Conservation (phyloP, 2,329 filamentous ascomycete species). For the Trichothecium roseum region DNA sequence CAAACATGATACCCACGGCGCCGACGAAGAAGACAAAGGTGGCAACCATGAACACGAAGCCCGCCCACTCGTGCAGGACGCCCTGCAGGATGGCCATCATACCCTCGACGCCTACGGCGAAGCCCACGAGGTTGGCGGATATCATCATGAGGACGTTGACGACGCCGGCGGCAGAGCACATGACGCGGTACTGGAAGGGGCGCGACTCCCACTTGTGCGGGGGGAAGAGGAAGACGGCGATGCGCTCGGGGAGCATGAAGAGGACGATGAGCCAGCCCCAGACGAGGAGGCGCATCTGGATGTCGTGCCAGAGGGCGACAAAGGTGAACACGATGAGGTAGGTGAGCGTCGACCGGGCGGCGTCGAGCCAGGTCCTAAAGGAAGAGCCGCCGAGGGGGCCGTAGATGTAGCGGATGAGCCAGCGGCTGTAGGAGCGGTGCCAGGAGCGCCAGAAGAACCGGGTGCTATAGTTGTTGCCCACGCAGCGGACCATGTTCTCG, state of each 20-base stretch:
- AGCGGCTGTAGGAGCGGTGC: conserved; percentile 93
- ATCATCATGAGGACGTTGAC: conserved; percentile 92
- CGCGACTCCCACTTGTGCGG: conserved; percentile 55
- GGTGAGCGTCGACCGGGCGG: conserved; percentile 56
- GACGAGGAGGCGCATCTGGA: conserved; percentile 77
- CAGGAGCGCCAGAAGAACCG: conserved; percentile 91
- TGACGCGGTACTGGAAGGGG: conserved; percentile 64
- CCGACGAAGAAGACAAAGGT: conserved; percentile 72
- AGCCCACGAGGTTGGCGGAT: conserved; percentile 86
- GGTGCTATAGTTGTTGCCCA: conserved; percentile 87
- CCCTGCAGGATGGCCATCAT: conserved; percentile 64
- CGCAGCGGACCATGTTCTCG: conserved; percentile 96
- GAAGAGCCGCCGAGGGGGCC: conserved; percentile 72
- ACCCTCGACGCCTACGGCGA: conserved; percentile 85
- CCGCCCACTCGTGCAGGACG: conserved; percentile 67
- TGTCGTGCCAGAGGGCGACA: conserved; percentile 96
- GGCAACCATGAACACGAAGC: conserved; percentile 59
- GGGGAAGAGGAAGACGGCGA: conserved; percentile 64
- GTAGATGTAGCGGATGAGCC: conserved; percentile 89
- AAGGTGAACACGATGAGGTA: conserved; percentile 88
- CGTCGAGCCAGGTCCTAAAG: conserved; percentile 31
- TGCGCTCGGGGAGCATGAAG: conserved; percentile 84
- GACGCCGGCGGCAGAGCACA: conserved; percentile 74
- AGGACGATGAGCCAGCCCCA: conserved; percentile 97
- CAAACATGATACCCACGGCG: conserved; percentile 91